A percentile compares a stretch with the other conserved stretches of the same genome.
These are phyloP conservation scores for Eucalyptus coolabah DNA, from an alignment of 345 rosid species.

Conservation along the genomic window DNA sequence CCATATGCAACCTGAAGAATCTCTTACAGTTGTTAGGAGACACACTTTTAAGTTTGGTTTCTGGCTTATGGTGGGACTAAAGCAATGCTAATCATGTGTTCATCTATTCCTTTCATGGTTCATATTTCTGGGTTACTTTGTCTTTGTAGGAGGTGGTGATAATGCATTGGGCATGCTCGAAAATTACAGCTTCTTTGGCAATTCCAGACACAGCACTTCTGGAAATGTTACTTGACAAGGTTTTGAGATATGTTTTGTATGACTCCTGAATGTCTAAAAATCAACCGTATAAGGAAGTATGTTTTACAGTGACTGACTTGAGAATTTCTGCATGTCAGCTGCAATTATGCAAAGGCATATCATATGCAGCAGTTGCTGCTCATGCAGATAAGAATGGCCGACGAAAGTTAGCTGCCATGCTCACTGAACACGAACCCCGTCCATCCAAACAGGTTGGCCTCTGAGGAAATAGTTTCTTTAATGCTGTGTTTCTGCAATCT, in stretches of 20 bases:
- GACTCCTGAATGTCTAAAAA: neutral
- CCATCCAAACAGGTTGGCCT: conserved; percentile 71
- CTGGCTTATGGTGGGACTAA: neutral
- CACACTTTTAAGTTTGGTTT: neutral
- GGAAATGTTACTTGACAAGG: conserved; percentile 94
- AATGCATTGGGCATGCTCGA: conserved; percentile 99
- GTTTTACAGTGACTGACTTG: neutral
- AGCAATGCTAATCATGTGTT: neutral
- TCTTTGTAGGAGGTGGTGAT: conserved; percentile 75
- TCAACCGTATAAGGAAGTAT: neutral
- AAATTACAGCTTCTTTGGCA: conserved; percentile 84
- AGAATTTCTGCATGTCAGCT: conserved; percentile 48
- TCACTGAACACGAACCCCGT: conserved; percentile 92
- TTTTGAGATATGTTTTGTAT: neutral
- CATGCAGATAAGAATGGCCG: conserved; percentile 95
- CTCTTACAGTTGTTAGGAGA: neutral
- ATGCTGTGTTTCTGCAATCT: neutral
- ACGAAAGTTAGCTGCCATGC: conserved; percentile 94
- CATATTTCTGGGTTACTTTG: neutral
- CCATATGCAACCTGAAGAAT: neutral
- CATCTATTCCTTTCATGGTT: neutral
- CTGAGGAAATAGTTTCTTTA: neutral
- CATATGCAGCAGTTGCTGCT: conserved; percentile 98
- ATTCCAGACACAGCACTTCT: conserved; percentile 79
- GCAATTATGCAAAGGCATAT: conserved; percentile 75